Evolutionary conservation across 305 asterid species (phyloP).

Genomic region (Fraxinus sp.): DNA sequence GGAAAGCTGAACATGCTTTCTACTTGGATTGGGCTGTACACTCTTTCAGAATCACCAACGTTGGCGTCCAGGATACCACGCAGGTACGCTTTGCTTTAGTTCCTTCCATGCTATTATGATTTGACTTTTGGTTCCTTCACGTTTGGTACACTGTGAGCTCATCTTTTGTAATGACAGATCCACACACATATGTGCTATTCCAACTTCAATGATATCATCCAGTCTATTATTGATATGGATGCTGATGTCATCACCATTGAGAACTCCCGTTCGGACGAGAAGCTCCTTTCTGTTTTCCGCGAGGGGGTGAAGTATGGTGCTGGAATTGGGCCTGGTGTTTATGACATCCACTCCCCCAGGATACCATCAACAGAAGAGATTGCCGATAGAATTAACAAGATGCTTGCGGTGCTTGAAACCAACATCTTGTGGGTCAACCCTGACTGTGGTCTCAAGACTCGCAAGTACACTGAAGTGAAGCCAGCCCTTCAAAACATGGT

Average conservation of each 20-base stretch:
- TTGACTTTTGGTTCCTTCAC: not conserved
- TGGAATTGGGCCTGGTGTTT: constrained; percentile 53
- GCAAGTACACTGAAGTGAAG: constrained; percentile 46
- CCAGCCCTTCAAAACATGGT: constrained; percentile 51
- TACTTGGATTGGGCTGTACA: constrained; percentile 58
- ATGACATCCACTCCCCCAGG: constrained; percentile 54
- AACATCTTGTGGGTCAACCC: constrained; percentile 58
- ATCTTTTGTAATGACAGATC: constrained; percentile 26
- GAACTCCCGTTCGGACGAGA: constrained; percentile 56
- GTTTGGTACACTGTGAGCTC: not conserved
- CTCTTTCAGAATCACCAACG: constrained; percentile 48
- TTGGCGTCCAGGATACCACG: constrained; percentile 44
- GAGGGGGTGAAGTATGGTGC: constrained; percentile 55
- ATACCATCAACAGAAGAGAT: constrained; percentile 48
- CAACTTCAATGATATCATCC: constrained; percentile 52
- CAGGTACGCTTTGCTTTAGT: constrained; percentile 27
- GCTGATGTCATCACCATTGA: constrained; percentile 56
- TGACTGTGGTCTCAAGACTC: constrained; percentile 52
- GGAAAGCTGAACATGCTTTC: constrained; percentile 54
- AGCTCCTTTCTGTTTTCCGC: constrained; percentile 45
- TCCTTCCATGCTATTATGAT: not conserved
- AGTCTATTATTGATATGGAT: constrained; percentile 48
- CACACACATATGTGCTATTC: constrained; percentile 63
- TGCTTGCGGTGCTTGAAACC: constrained; percentile 51
- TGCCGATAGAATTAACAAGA: constrained; percentile 47